Evolutionary conservation across 1,139 yeast species (phyloP).

Genomic region (Protomyces inouyei): DNA sequence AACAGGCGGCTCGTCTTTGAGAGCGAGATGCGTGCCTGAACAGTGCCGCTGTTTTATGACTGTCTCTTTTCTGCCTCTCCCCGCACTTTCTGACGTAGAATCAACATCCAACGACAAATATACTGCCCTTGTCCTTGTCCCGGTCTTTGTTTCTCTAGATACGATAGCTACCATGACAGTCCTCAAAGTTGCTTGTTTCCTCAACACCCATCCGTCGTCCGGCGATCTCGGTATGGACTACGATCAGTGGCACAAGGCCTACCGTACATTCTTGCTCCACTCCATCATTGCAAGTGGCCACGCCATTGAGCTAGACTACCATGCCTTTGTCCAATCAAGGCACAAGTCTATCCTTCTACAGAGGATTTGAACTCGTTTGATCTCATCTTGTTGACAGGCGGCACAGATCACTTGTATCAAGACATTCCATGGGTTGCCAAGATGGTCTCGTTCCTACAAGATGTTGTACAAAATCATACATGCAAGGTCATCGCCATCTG

Average conservation of each 20-base stretch:
- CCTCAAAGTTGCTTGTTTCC: neutral
- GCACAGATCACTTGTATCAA: neutral
- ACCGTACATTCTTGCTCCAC: neutral
- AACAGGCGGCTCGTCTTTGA: neutral
- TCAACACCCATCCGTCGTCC: neutral
- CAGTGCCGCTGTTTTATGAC: neutral
- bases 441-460: neutral
- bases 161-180: neutral
- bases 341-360: neutral
- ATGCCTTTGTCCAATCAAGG: neutral
- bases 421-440: slow-evolving; percentile 1
- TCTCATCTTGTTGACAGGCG: slow-evolving; percentile 4
- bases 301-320: neutral
- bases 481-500: slow-evolving; percentile 1
- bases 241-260: neutral
- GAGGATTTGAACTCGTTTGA: neutral
- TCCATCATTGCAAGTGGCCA: neutral
- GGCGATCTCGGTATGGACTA: neutral
- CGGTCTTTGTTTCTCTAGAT: neutral
- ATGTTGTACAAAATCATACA: neutral
- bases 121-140: no score
- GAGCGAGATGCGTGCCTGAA: neutral
- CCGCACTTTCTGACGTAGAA: neutral
- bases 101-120: no score
- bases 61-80: neutral